Evolutionary conservation across 1,284 basidiomycete species (phyloP), one percentile per base, ranked within the genome.

Genomic region (Ustilago curta): DNA sequence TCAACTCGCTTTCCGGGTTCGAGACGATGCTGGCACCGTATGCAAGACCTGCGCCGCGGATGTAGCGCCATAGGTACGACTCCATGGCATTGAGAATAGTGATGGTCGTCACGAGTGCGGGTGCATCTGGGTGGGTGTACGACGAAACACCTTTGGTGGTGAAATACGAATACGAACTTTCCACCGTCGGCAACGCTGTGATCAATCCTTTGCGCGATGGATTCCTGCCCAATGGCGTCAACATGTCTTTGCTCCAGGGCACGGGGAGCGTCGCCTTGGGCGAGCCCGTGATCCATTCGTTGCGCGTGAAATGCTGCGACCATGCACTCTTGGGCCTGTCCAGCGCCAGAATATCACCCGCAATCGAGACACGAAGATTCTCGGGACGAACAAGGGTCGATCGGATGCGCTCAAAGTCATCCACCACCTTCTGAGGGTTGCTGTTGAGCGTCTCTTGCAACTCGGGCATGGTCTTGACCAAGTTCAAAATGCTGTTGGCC

Each of bases 11-110:
- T 86, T 99, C 96, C 44, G 91, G 87, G 81, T 97, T 93, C 21
- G 91, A 86, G 1, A 88, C 88, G 53, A 95, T 89, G 76, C 90
- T 90, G 19, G 95, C 94, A 16, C 95, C 95, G 81, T 99, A 99
- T 0, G 97, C 97, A 11, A 84, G 52, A 23, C 83, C 83, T 0
- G 83, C 81, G 27, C 83, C 83, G 23, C 67, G 74, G 54, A 84
- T 83, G 64, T 69, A 83, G 14, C 82, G 70, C 96, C 97, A 99
- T 62, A 99, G 89, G 85, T 92, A 97, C 74, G 92, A 92, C 87
- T 99, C 97, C 53, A 95, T 91, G 2, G 94, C 96, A 78, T 97
- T 97, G 51, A 99, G 87, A 4, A 95, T 90, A 70, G 95, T 92
- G 8, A 92, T 86, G 0, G 95, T 91, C n/a, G 99, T 89, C 35